phyloP scores from a whole-genome alignment of 176 grass and related monocot genomes.

The sorghum (Sorghum bicolor) region DNA sequence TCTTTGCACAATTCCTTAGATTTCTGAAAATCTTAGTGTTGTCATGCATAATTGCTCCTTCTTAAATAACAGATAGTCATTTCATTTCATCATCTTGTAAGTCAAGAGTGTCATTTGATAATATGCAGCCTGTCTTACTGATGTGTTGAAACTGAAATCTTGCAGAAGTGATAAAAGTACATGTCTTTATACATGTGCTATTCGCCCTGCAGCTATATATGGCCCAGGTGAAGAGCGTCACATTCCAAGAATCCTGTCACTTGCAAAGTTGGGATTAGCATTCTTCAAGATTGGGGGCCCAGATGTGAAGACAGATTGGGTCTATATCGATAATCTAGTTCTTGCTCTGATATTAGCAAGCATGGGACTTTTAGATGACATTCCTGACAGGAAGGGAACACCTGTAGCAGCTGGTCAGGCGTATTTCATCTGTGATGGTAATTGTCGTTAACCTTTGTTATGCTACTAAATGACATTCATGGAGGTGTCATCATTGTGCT shows the following conservation, averaged over 20 bases:
- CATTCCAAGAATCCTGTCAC: slow-evolving; percentile 83
- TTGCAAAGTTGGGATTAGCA: slow-evolving; percentile 80
- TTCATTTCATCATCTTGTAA: neutral
- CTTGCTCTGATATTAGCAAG: slow-evolving; percentile 87
- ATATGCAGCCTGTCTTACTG: neutral
- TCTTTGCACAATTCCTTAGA: neutral
- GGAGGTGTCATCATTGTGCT: neutral
- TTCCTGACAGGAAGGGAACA: slow-evolving; percentile 62
- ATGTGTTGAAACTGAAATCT: slow-evolving; percentile 21
- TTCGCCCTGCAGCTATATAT: slow-evolving; percentile 91
- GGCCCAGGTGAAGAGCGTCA: slow-evolving; percentile 88
- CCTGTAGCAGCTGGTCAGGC: slow-evolving; percentile 78
- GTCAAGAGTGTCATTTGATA: slow-evolving; percentile 6
- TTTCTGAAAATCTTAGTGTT: neutral
- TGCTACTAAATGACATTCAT: neutral
- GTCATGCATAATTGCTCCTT: neutral
- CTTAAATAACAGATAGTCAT: neutral
- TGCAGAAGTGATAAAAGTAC: slow-evolving; percentile 33
- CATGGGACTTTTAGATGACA: slow-evolving; percentile 77
- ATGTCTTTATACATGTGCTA: slow-evolving; percentile 81
- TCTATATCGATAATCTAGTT: slow-evolving; percentile 91
- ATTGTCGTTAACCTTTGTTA: slow-evolving; percentile 16
- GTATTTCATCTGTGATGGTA: slow-evolving; percentile 98
- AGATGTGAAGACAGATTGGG: slow-evolving; percentile 89
- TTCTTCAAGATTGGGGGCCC: slow-evolving; percentile 68